These are phyloP conservation scores for Pyrus pyrifolia DNA, from an alignment of 306 rosid genomes.

Conservation along the genomic window DNA sequence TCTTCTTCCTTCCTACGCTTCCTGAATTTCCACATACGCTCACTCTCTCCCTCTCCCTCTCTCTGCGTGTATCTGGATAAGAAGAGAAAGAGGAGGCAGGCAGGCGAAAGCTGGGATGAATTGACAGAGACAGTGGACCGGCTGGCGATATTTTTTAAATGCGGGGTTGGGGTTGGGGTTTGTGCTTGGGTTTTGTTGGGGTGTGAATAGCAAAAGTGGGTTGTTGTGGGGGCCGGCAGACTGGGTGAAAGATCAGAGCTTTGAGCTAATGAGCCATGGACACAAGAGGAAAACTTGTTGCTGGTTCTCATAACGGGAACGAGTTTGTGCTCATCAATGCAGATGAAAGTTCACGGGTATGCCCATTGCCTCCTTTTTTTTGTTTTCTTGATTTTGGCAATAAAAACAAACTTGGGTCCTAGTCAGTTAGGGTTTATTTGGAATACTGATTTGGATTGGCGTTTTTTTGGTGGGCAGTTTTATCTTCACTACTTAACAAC, in stretches of 20 bases:
- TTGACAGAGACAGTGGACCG: neutral
- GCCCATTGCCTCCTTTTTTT: neutral
- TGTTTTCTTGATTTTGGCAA: neutral
- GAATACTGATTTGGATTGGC: neutral
- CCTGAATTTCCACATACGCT: slow-evolving; percentile 20
- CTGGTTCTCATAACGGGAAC: slow-evolving; percentile 97
- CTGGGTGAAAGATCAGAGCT: slow-evolving; percentile 22
- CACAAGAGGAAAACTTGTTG: slow-evolving; percentile 85
- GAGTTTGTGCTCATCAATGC: slow-evolving; percentile 99
- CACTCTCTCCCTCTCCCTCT: neutral
- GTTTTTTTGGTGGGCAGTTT: neutral
- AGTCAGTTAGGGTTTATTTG: slow-evolving; percentile 11
- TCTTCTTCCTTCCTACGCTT: slow-evolving; percentile 68
- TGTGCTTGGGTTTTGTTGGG: neutral
- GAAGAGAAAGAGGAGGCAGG: slow-evolving; percentile 26
- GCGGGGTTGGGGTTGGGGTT: neutral
- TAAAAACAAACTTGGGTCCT: neutral
- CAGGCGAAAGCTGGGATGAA: slow-evolving; percentile 32
- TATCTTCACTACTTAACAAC: neutral
- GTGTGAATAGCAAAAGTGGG: neutral
- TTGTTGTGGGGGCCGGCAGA: neutral
- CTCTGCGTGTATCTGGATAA: slow-evolving; percentile 10
- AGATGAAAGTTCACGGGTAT: slow-evolving; percentile 80
- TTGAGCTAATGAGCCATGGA: slow-evolving; percentile 39
- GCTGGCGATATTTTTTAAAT: neutral